Percentiles rank a stretch among this genome's conserved stretches.
These are phyloP conservation scores for Sclerotinia glacialis DNA, from an alignment of 2,329 filamentous ascomycete genomes.

Conservation along the genomic window DNA sequence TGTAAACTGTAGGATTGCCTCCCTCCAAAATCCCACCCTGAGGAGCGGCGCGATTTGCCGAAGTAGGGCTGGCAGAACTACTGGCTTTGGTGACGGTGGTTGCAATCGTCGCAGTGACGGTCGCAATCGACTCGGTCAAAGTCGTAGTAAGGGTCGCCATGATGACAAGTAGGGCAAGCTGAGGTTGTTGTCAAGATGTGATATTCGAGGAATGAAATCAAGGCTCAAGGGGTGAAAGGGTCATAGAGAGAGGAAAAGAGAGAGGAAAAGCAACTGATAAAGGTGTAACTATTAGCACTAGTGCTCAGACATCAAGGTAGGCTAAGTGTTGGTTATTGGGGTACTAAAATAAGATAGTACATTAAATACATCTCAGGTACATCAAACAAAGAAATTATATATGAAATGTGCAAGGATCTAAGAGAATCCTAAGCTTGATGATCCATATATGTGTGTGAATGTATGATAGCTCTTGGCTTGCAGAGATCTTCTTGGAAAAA, in stretches of 20 bases:
- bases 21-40: constrained; percentile 66
- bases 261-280: neutral
- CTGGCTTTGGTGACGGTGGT: constrained; percentile 18
- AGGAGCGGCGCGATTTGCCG: constrained; percentile 32
- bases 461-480: constrained; percentile 7
- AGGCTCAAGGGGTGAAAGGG: neutral
- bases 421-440: neutral
- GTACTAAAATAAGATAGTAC: neutral
- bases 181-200: neutral
- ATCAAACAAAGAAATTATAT: constrained; percentile 8
- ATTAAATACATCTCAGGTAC: neutral
- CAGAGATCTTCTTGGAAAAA: neutral
- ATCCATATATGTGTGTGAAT: neutral
- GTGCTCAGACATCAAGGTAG: neutral
- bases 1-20: constrained; percentile 58
- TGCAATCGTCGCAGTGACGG: constrained; percentile 10
- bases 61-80: constrained; percentile 26
- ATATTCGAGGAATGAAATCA: neutral
- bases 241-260: neutral
- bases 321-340: neutral
- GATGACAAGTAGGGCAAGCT: neutral
- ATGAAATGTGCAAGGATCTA: constrained; percentile 1
- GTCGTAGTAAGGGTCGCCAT: constrained; percentile 15
- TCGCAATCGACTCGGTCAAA: constrained; percentile 3
- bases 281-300: neutral